phyloP scores from a whole-genome alignment of 176 grass and related monocot genomes.

The Cocos nucifera region DNA sequence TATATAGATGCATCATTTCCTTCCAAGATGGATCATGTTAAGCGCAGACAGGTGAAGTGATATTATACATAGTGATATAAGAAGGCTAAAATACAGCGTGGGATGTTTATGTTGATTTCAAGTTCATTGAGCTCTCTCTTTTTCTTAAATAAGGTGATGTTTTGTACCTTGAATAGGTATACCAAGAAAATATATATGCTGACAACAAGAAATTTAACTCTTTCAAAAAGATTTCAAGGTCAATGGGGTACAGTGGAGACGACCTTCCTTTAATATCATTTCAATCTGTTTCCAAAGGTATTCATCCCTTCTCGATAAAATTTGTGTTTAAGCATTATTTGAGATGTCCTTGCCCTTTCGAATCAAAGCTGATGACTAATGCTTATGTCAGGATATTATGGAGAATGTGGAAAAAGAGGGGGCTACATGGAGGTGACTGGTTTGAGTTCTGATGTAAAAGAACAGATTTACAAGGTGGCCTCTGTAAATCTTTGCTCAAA shows the following conservation, averaged over 20 bases:
- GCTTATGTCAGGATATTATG: conserved; percentile 59
- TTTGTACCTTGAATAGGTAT: conserved; percentile 37
- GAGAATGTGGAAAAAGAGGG: conserved; percentile 99
- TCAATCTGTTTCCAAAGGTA: conserved; percentile 92
- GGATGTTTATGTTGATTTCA: too few relatives aligned
- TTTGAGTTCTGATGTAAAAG: conserved; percentile 81
- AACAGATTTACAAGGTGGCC: conserved; percentile 96
- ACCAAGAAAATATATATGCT: conserved; percentile 97
- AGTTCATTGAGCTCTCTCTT: too few relatives aligned
- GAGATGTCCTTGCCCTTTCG: too few relatives aligned
- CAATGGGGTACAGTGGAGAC: conserved; percentile 66
- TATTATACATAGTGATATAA: too few relatives aligned
- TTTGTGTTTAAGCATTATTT: too few relatives aligned
- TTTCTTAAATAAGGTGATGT: too few relatives aligned
- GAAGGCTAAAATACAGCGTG: too few relatives aligned
- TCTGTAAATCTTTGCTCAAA: conserved; percentile 98
- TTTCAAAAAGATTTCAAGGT: conserved; percentile 87
- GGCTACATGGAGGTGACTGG: conserved; percentile 98
- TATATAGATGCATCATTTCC: too few relatives aligned
- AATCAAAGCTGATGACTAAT: neutral
- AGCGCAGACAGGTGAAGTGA: too few relatives aligned
- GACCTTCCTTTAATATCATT: conserved; percentile 80
- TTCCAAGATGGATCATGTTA: too few relatives aligned
- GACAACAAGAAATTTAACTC: conserved; percentile 84
- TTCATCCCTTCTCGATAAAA: neutral